These are phyloP conservation scores for Eremochloa ophiuroides DNA, from an alignment of 176 grass and related monocot species.

Conservation along the genomic window DNA sequence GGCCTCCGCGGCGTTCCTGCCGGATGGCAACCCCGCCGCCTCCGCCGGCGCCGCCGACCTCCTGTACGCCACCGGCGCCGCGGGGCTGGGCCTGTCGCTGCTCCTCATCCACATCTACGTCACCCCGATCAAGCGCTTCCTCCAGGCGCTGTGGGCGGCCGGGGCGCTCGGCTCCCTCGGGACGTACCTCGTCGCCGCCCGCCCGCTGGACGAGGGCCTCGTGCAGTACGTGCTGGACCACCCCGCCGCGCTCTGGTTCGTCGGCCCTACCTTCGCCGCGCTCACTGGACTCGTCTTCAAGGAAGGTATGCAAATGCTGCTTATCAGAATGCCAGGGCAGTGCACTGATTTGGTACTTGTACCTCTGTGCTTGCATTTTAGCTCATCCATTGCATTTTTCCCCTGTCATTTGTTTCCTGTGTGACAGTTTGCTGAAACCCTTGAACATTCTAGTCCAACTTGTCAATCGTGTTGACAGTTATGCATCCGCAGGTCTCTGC, in stretches of 20 bases:
- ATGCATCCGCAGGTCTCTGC: slow-evolving; percentile 57
- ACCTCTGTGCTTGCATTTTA: too few relatives aligned
- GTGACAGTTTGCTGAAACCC: neutral
- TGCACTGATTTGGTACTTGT: neutral
- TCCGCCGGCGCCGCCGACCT: slow-evolving; percentile 47
- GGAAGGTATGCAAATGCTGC: slow-evolving; percentile 48
- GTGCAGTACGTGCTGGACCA: slow-evolving; percentile 60
- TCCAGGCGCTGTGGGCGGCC: slow-evolving; percentile 69
- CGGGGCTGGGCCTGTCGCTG: slow-evolving; percentile 71
- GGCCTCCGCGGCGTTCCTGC: slow-evolving; percentile 55
- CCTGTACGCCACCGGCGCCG: slow-evolving; percentile 52
- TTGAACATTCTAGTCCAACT: neutral
- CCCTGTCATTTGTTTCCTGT: too few relatives aligned
- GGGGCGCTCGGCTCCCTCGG: slow-evolving; percentile 59
- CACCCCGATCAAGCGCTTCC: slow-evolving; percentile 74
- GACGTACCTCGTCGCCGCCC: slow-evolving; percentile 45
- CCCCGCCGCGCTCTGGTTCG: slow-evolving; percentile 54
- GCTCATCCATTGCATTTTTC: neutral
- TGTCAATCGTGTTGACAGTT: neutral
- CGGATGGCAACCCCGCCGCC: slow-evolving; percentile 45
- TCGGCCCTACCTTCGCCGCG: slow-evolving; percentile 74
- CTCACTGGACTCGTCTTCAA: slow-evolving; percentile 92
- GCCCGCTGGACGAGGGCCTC: slow-evolving; percentile 55
- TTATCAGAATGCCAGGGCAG: too few relatives aligned
- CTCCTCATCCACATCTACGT: slow-evolving; percentile 84